A percentile compares a stretch with the other conserved stretches of the same genome.
phyloP scores from a whole-genome alignment of 2,329 filamentous ascomycete genomes.

The Ascochyta rabiei region DNA sequence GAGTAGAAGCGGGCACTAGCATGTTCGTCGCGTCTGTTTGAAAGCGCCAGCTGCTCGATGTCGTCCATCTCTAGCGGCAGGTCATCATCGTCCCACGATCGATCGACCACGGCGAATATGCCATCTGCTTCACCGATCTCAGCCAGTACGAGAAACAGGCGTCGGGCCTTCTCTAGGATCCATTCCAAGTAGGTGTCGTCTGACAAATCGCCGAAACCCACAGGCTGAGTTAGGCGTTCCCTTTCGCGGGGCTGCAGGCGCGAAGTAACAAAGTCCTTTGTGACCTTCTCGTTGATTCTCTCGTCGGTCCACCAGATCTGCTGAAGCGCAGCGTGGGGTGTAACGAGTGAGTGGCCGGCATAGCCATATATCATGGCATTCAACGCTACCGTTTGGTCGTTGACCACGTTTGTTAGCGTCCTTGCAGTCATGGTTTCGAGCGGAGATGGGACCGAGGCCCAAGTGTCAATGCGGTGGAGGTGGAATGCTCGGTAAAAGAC shows the following conservation, averaged over 20 bases:
- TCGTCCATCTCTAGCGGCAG: conserved; percentile 71
- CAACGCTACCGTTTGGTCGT: conserved; percentile 52
- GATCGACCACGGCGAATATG: conserved; percentile 76
- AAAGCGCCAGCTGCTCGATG: conserved; percentile 67
- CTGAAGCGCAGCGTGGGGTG: conserved; percentile 56
- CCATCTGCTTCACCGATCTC: conserved; percentile 74
- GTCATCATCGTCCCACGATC: conserved; percentile 78
- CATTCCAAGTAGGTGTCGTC: conserved; percentile 80
- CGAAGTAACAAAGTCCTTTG: conserved; percentile 68
- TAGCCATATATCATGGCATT: conserved; percentile 59
- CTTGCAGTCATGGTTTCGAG: conserved; percentile 43
- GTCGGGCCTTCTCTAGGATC: conserved; percentile 72
- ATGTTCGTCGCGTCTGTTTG: conserved; percentile 64
- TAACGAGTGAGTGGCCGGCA: conserved; percentile 57
- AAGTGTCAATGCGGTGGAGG: conserved; percentile 19
- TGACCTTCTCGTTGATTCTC: conserved; percentile 72
- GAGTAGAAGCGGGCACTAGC: conserved; percentile 73
- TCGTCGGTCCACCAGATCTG: conserved; percentile 74
- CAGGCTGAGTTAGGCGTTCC: conserved; percentile 64
- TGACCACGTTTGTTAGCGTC: conserved; percentile 50
- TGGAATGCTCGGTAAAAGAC: conserved; percentile 19
- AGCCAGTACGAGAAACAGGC: conserved; percentile 72
- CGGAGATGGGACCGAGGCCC: conserved; percentile 15
- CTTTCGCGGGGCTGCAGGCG: conserved; percentile 69
- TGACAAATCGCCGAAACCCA: conserved; percentile 72